Evolutionary conservation across 176 grass and related monocot genomes (phyloP), one percentile per base, ranked within the genome.

Genomic region (Carex kokanica): DNA sequence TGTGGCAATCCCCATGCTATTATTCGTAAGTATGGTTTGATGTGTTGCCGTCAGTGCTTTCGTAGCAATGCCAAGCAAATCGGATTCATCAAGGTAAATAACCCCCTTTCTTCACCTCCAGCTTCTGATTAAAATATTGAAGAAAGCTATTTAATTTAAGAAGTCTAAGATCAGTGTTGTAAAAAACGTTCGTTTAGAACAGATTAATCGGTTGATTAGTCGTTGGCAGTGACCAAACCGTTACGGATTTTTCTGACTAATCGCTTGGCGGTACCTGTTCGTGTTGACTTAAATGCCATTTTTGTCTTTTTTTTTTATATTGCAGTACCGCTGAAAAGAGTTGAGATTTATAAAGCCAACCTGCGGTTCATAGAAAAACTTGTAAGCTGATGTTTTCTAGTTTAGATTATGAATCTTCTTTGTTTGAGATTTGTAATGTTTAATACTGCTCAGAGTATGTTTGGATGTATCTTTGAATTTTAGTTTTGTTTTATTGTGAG

Each of bases 41-140:
- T 89, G 88, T 89, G 88, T 49, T 89, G 88, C 80, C 85, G 84
- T 69, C 88, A 89, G 84, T 89, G 88, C 62, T 89, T 89, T 72
- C 84, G 49, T 29, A 89, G 88, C 79, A 89, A 89, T 59, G 88
- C 88, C 38, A 89, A 89, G 62, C 78, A 66, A 60, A 89, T 89
- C 49, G 88, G 88, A 1, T 89, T 89, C 18, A 89, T 89, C 58
- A 89, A 89, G 84, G 88, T 89, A 79, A 6, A 13, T 31, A 25
- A 4, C 15, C 32, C 38, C 16, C 18, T 80, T n/a, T 40, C 31
- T 60, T 61, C 20, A 13, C 15, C 38, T 53, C 40, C 40, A 0
- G 20, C 32, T 17, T 51, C 7, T 49, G 9, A 20, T 16, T 61
- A 38, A 18, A 41, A 38, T 61, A 80, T 60, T 57, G 55, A 78